Evolutionary conservation across 2,329 filamentous ascomycete genomes (phyloP), one percentile per base, ranked within the genome.

Genomic region (Dichotomopilus funicola): DNA sequence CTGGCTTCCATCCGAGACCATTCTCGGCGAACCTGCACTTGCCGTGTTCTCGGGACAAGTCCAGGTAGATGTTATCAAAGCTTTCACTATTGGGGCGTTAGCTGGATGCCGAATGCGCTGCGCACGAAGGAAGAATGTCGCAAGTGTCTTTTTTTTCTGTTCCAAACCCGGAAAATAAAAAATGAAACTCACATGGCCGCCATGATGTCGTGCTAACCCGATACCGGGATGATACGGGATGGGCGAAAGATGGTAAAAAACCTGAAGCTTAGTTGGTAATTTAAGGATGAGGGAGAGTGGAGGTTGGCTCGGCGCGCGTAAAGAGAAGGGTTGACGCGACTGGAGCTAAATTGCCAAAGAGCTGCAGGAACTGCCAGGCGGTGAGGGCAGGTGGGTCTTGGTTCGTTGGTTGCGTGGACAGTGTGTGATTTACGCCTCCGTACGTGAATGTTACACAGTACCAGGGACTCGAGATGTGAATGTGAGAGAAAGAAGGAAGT

Each of bases 51-150:
- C 91, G 94, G 66, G 91, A 96, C 58, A 99, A 82, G 71, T 99
- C 92, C 66, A 99, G 84, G 74, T 94, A 91, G 75, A 97, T 96
- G 74, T 90, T 91, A 70, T 97, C 92, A 75, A 99, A 99, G 69
- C 87, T 94, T 83, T 99, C 94, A 64, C 82, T 86, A 58, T 9
- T 8, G 45, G n/a, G 7, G 35, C n/a, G 10, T 19, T 2, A 45
- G 61, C 63, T 42, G 64, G 57, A 40, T 46, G 33, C 40, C 9
- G 48, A n/a, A 12, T 35, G 13, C 41, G 6, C 36, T 36, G 34
- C 33, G 35, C 13, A 48, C 27, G 11, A 5, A 33, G 19, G 11
- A 27, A 12, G 12, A 37, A 19, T 48, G 35, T 34, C 12, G 13
- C 13, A 31, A 27, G 19, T 27, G 19, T 27, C 19, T 27, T 27